Evolutionary conservation across 2,329 filamentous ascomycete species (phyloP), one percentile per base, ranked within the genome.

Genomic region (Fusarium tjaetaba): DNA sequence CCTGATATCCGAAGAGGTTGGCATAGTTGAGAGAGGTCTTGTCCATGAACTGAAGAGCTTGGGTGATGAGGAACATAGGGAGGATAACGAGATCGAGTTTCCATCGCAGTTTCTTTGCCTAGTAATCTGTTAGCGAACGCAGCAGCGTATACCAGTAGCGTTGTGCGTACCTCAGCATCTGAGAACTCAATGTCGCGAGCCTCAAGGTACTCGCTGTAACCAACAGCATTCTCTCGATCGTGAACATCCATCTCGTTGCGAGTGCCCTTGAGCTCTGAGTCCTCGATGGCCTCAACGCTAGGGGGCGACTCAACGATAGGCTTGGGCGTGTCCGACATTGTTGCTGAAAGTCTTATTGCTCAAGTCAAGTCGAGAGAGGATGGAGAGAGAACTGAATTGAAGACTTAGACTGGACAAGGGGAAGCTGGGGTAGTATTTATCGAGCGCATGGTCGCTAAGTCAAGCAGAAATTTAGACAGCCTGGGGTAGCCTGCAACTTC

Each of bases 1-100:
- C 60, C 11, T 63, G 60, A 24, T 63, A 63, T 11, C 60, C 60
- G 11, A 63, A 63, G 4, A 63, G 42, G 14, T 63, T 63, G n/a
- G 60, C 60, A 48, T 63, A 63, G 61, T 63, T 63, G 3, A 63
- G 53, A n/a, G 61, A 63, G 1, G 61, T 63, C n/a, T 63, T 63
- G 16, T 63, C 61, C 61, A 63, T 63, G 7, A 63, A 63, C 5
- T 63, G 61, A 22, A 63, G 42, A 4, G 53, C 61, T 28, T 63
- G 61, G 2, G 61, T 63, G 4, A 63, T 10, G 22, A 63, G 34
- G 7, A 63, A 63, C 61, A 60, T 60, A 15, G 61, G 61, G 6
- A 63, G 53, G 7, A 63, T 63, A 22, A 63, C 36, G 7, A 63
- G 53, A n/a, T 63, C 61, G n/a, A 63, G 61, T 13, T 63, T 63